These are phyloP conservation scores for Geosmithia morbida DNA, from an alignment of 2,329 filamentous ascomycete species.

Conservation along the genomic window DNA sequence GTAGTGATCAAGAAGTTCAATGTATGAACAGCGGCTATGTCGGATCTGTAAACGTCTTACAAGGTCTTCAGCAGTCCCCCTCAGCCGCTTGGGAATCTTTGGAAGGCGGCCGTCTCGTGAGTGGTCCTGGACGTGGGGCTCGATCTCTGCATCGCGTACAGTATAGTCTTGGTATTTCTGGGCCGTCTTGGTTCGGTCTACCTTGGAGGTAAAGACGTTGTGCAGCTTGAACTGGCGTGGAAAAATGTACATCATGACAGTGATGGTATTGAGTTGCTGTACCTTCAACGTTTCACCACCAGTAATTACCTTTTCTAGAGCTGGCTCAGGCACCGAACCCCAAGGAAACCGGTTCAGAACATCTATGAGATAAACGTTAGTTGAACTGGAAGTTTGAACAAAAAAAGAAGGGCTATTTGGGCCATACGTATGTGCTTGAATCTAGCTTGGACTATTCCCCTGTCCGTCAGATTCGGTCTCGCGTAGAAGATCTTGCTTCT, in stretches of 20 bases:
- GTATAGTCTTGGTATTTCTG: conserved; percentile 78
- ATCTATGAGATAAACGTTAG: conserved; percentile 38
- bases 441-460: conserved; percentile 56
- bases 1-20: conserved; percentile 64
- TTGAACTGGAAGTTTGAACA: neutral
- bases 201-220: conserved; percentile 72
- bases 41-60: conserved; percentile 54
- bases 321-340: neutral
- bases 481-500: conserved; percentile 81
- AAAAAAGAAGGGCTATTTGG: no score
- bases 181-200: conserved; percentile 49
- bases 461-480: conserved; percentile 53
- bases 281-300: neutral
- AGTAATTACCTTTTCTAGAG: neutral
- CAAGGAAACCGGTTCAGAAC: conserved; percentile 57
- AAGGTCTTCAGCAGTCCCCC: conserved; percentile 44
- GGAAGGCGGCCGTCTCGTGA: conserved; percentile 3
- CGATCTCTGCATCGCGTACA: conserved; percentile 70
- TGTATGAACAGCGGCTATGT: conserved; percentile 66
- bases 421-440: conserved; percentile 66
- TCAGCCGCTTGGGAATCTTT: conserved; percentile 50
- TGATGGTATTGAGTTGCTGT: conserved; percentile 36
- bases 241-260: conserved; percentile 85
- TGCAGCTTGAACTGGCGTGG: conserved; percentile 80
- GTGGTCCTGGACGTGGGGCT: conserved; percentile 1